Evolutionary conservation across 2,329 filamentous ascomycete genomes (phyloP).

Genomic region (Calonectria hongkongensis): DNA sequence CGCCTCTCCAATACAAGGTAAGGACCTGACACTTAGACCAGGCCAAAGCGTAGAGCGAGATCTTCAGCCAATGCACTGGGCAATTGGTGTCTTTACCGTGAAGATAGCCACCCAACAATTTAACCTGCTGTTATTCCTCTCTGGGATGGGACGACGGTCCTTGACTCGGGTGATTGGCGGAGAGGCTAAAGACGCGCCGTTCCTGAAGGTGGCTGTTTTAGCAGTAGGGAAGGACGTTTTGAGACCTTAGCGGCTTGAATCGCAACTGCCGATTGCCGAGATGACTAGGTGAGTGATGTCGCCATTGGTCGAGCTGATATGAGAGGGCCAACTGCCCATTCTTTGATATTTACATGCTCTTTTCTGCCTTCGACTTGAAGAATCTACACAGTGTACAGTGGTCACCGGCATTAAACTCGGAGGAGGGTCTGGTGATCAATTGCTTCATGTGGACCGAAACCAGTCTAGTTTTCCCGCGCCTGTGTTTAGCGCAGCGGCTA

Average conservation of each 20-base stretch:
- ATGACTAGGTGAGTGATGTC: not conserved
- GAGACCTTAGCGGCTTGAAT: not conserved
- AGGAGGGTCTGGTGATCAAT: not conserved
- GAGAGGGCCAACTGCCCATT: not conserved
- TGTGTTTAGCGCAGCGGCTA: slow-evolving; percentile 8
- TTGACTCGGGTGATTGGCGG: not conserved
- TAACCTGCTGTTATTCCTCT: not conserved
- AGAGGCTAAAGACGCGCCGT: slow-evolving; percentile 10
- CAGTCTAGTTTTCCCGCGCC: slow-evolving; percentile 2
- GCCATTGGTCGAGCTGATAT: not conserved
- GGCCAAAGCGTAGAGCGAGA: slow-evolving; percentile 8
- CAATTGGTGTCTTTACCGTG: not conserved
- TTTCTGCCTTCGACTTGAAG: not conserved
- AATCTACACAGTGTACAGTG: not conserved
- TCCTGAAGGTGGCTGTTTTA: slow-evolving; percentile 8
- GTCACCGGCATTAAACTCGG: not conserved
- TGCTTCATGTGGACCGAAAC: not conserved
- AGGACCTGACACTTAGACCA: not conserved
- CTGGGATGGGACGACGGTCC: slow-evolving; percentile 11
- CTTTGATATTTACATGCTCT: not conserved
- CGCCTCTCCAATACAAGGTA: not conserved
- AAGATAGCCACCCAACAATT: not conserved
- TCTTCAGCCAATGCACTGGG: not conserved
- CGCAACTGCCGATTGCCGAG: not conserved
- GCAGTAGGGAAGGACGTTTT: not conserved